Evolutionary conservation across 352 stramenopile genomes (phyloP).

Genomic region (Albugo candida): DNA sequence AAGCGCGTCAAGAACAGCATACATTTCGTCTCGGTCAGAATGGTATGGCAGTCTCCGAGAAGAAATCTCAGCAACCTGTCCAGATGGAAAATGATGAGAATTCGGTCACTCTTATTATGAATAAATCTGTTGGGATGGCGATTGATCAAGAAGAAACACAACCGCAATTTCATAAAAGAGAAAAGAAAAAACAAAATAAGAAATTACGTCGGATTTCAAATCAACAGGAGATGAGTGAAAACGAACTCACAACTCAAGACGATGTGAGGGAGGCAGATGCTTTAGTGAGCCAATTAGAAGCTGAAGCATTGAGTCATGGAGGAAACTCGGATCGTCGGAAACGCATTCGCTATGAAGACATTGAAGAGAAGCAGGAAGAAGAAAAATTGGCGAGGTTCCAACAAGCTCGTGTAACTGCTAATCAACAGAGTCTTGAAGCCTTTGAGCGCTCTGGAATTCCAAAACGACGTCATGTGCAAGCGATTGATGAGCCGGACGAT

Average conservation of each 20-base stretch:
- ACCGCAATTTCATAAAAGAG: too few species aligned
- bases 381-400: conserved; percentile 42
- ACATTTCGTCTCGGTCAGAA: conserved; percentile 22
- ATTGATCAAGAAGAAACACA: conserved; percentile 20
- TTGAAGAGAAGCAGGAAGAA: conserved; percentile 12
- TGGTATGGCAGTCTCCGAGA: conserved; percentile 12
- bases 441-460: conserved; percentile 16
- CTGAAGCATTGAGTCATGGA: conserved; percentile 20
- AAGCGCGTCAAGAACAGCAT: conserved; percentile 14
- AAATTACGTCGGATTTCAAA: conserved; percentile 71
- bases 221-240: conserved; percentile 17
- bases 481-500: conserved; percentile 21
- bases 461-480: conserved; percentile 5
- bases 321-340: conserved; percentile 29
- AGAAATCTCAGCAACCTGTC: background rate
- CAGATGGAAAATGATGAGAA: too few species aligned
- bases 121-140: conserved; percentile 8
- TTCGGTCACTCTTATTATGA: too few species aligned
- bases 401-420: conserved; percentile 42
- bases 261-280: conserved; percentile 9
- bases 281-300: conserved; percentile 44
- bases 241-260: conserved; percentile 9
- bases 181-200: conserved; percentile 46
- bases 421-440: conserved; percentile 5
- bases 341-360: conserved; percentile 15